Percentiles rank a stretch among this genome's conserved stretches.
Conservation (phyloP, 2,329 filamentous ascomycete genomes). For the Juglanconis oblonga region DNA sequence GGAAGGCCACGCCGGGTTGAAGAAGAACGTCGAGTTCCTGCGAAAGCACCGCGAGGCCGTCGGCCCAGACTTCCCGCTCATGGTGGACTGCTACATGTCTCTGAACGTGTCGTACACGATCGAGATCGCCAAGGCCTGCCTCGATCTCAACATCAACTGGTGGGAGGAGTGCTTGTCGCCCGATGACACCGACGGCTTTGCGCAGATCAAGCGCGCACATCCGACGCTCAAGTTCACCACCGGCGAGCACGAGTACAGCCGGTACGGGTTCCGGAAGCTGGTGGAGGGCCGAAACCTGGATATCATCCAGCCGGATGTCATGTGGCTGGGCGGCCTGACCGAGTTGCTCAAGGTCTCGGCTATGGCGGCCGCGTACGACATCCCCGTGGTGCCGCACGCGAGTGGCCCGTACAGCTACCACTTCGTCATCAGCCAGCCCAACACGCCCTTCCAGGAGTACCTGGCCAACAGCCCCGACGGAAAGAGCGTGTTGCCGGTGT, state of each 20-base stretch:
- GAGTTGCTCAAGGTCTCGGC: constrained; percentile 86
- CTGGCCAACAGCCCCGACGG: constrained; percentile 90
- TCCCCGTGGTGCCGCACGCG: constrained; percentile 92
- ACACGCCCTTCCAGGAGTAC: constrained; percentile 94
- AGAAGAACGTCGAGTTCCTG: constrained; percentile 88
- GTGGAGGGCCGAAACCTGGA: constrained; percentile 89
- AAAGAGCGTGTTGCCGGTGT: constrained; percentile 84
- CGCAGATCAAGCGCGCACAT: constrained; percentile 84
- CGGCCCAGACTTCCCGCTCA: constrained; percentile 85
- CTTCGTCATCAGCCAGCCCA: constrained; percentile 89
- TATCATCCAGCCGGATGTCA: constrained; percentile 93
- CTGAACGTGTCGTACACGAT: constrained; percentile 92
- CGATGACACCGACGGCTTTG: constrained; percentile 89
- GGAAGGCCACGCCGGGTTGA: constrained; percentile 76
- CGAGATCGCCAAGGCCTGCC: constrained; percentile 78
- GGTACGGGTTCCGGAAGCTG: constrained; percentile 92
- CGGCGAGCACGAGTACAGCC: constrained; percentile 91
- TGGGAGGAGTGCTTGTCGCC: constrained; percentile 93
- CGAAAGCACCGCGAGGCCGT: constrained; percentile 80
- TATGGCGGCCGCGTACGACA: constrained; percentile 88
- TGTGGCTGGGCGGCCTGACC: constrained; percentile 94
- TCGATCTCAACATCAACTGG: constrained; percentile 89
- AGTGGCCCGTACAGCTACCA: constrained; percentile 95
- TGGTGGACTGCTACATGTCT: constrained; percentile 98
- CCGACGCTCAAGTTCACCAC: constrained; percentile 92